A percentile compares a stretch with the other conserved stretches of the same genome.
phyloP scores from a whole-genome alignment of 179 eudicot genomes.

The Actinidia arguta region DNA sequence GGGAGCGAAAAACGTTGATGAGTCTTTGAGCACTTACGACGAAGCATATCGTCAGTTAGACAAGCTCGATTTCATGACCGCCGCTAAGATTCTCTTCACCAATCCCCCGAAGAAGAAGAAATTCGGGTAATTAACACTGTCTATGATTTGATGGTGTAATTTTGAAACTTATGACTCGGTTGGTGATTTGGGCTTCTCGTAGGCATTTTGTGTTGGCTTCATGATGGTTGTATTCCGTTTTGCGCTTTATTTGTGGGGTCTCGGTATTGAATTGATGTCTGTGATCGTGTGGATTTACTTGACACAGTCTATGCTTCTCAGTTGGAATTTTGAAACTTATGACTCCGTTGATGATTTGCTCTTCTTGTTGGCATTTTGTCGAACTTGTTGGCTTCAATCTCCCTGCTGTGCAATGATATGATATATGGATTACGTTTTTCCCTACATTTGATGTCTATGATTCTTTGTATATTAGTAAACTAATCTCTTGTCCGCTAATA shows the following conservation, averaged over 20 bases:
- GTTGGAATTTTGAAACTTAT: not conserved
- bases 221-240: no score
- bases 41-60: slow-evolving; percentile 63
- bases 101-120: slow-evolving; percentile 57
- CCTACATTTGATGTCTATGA: not conserved
- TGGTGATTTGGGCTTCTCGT: slow-evolving; percentile 23
- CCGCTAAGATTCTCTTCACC: slow-evolving; percentile 78
- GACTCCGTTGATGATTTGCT: not conserved
- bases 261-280: no score
- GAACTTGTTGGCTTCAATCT: slow-evolving; percentile 35
- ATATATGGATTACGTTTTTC: not conserved
- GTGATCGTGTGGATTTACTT: no score
- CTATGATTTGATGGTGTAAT: not conserved
- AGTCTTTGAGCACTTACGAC: slow-evolving; percentile 27
- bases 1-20: slow-evolving; percentile 28
- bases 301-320: not conserved
- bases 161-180: not conserved
- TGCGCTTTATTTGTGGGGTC: no score
- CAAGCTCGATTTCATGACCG: slow-evolving; percentile 81
- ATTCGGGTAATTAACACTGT: slow-evolving; percentile 58
- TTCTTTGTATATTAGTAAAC: not conserved
- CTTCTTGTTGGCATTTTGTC: slow-evolving; percentile 52
- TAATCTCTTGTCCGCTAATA: not conserved
- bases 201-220: no score
- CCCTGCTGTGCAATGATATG: not conserved